Percentiles rank a stretch among this genome's conserved stretches.
These are phyloP conservation scores for Zea luxurians DNA, from an alignment of 176 grass and related monocot species.

Conservation along the genomic window DNA sequence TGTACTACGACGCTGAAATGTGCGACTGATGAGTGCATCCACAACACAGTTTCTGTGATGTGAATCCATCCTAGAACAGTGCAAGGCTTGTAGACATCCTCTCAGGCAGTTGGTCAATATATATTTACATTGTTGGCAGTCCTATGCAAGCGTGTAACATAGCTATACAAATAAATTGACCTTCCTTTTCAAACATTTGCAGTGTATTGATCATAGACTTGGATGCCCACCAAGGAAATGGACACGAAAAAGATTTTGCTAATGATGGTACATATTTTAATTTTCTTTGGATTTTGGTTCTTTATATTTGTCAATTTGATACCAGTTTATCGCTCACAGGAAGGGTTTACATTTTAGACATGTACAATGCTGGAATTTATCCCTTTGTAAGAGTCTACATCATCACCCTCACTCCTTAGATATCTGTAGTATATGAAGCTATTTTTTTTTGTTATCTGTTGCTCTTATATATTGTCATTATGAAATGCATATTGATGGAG, in stretches of 20 bases:
- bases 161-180: neutral
- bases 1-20: neutral
- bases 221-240: slow-evolving; percentile 99
- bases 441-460: neutral
- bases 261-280: slow-evolving; percentile 55
- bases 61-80: neutral
- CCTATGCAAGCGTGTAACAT: slow-evolving; percentile 2
- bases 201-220: slow-evolving; percentile 97
- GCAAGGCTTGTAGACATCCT: slow-evolving; percentile 8
- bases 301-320: slow-evolving; percentile 15
- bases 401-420: neutral
- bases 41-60: neutral
- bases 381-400: slow-evolving; percentile 68
- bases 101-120: neutral
- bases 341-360: slow-evolving; percentile 95
- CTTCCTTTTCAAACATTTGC: slow-evolving; percentile 32
- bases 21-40: neutral
- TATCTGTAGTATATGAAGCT: neutral
- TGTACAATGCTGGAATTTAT: slow-evolving; percentile 95
- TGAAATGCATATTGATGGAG: neutral
- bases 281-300: slow-evolving; percentile 18
- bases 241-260: slow-evolving; percentile 88
- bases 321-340: slow-evolving; percentile 33
- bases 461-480: slow-evolving; percentile 14
- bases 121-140: neutral